Conservation (phyloP, 441 rosid genomes). For the Populus trichocarpa region DNA sequence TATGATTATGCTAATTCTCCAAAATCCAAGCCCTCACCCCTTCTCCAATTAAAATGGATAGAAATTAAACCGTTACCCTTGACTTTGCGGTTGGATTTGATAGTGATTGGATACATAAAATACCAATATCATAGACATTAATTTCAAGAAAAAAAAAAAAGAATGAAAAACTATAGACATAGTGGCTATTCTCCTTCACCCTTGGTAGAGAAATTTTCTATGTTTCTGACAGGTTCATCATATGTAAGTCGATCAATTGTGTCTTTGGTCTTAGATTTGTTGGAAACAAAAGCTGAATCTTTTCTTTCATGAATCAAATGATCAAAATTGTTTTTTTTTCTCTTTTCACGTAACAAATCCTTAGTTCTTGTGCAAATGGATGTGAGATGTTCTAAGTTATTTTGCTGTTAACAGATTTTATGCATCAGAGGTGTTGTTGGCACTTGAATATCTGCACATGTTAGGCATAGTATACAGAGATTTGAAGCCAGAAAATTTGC, state of each 20-base stretch:
- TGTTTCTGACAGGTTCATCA: background rate
- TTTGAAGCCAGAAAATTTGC: slow-evolving; percentile 83
- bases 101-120: background rate
- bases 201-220: background rate
- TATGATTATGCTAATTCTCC: background rate
- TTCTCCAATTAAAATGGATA: background rate
- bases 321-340: background rate
- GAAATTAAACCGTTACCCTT: background rate
- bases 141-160: background rate
- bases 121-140: background rate
- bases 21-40: background rate
- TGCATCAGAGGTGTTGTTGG: slow-evolving; percentile 80
- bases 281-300: background rate
- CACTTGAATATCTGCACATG: slow-evolving; percentile 90
- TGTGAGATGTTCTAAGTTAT: background rate
- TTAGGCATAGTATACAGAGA: slow-evolving; percentile 88
- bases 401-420: slow-evolving; percentile 44
- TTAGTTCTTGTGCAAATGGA: background rate
- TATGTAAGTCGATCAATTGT: background rate
- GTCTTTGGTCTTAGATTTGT: background rate
- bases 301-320: background rate
- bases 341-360: background rate
- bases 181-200: background rate
- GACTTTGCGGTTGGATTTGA: background rate
- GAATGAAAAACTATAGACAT: background rate